Evolutionary conservation across 768 basidiomycete genomes (phyloP), one percentile per base, ranked within the genome.

Genomic region (Cystoderma amianthinum): DNA sequence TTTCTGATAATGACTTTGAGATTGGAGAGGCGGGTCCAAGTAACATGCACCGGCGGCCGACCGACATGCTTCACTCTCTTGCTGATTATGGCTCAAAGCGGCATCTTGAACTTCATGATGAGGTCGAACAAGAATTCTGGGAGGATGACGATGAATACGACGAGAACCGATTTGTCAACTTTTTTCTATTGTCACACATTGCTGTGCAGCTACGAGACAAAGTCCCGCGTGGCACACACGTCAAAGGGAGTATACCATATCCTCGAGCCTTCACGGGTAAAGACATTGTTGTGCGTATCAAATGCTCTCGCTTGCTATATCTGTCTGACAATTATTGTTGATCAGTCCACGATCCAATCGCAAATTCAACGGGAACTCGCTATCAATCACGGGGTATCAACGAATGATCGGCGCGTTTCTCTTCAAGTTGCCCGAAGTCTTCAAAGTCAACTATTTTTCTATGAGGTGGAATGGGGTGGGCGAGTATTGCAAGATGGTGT

Each of bases 391-490:
- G 80, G 78, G 9, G 69, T 85, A 24, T 80, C 81, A 2, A 81
- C 80, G 0, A 82, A 74, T 45, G 90, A 94, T 50, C 73, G 94
- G 5, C 76, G 87, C 4, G 82, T 84, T 12, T 90, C 94, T 3
- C 65, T 96, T 20, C 82, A 86, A 56, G 83, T 95, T 25, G 96
- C 92, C 3, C 81, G 91, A 28, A 89, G 87, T 43, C 69, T 98
- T 25, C 93, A 97, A 55, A 83, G 78, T 44, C 91, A 95, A 57
- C 72, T 98, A 3, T 97, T 92, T 71, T 94, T 96, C 61, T 90
- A 91, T 55, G 95, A 98, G 58, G 93, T 97, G 5, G 93, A 97
- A 56, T 95, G 93, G 89, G 90, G 86, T 21, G 80, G 82, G 38
- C 78, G 82, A 15, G 70, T 82, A 1, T 63, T 96, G 41, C 79